phyloP scores from a whole-genome alignment of 2,329 filamentous ascomycete species.

The Penicillium brevicompactum region DNA sequence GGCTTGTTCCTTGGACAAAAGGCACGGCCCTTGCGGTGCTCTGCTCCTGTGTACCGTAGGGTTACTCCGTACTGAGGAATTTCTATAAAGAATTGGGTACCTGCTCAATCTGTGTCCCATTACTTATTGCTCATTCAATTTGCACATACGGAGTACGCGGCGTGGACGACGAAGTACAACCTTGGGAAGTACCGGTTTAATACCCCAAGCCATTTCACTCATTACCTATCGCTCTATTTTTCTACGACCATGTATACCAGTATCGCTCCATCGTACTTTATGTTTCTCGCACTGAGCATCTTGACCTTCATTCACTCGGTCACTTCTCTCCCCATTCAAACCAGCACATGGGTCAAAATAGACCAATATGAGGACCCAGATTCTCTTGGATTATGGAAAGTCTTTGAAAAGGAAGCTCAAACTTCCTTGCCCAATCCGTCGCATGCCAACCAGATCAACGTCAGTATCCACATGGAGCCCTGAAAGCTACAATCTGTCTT shows the following conservation, averaged over 20 bases:
- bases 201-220: background rate
- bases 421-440: background rate
- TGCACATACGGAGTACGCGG: background rate
- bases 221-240: background rate
- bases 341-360: conserved; percentile 11
- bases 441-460: conserved; percentile 1
- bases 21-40: conserved; percentile 19
- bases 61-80: background rate
- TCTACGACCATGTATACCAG: conserved; percentile 2
- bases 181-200: background rate
- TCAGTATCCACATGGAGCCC: conserved; percentile 1
- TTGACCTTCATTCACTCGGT: conserved; percentile 8
- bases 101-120: background rate
- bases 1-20: conserved; percentile 6
- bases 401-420: conserved; percentile 5
- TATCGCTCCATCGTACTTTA: background rate
- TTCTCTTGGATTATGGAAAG: conserved; percentile 3
- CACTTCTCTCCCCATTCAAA: conserved; percentile 16
- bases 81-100: conserved; percentile 5
- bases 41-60: conserved; percentile 7
- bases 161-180: too few species aligned
- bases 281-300: conserved; percentile 8
- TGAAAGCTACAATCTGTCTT: background rate
- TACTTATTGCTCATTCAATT: background rate
- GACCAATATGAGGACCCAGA: conserved; percentile 2